phyloP scores from a whole-genome alignment of 495 filamentous ascomycete genomes.

The Jackrogersella multiformis region DNA sequence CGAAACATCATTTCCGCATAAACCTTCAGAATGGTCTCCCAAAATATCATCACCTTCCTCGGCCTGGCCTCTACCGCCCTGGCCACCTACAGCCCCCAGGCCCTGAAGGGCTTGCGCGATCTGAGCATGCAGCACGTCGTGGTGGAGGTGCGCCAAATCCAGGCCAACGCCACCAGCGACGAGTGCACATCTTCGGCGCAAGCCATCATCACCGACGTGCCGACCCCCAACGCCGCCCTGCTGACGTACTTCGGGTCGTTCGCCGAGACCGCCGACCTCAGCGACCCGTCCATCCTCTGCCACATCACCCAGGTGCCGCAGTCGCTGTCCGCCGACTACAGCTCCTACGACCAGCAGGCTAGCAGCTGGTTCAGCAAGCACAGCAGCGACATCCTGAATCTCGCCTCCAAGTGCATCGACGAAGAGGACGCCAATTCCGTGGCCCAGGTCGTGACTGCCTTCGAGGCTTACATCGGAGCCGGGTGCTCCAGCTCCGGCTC shows the following conservation, averaged over 20 bases:
- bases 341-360: slow-evolving; percentile 28
- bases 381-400: slow-evolving; percentile 14
- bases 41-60: slow-evolving; percentile 15
- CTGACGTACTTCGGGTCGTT: slow-evolving; percentile 4
- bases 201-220: slow-evolving; percentile 19
- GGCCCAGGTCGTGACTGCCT: neutral
- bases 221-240: neutral
- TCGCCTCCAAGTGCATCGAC: slow-evolving; percentile 17
- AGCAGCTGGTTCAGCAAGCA: slow-evolving; percentile 33
- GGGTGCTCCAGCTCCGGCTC: neutral
- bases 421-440: neutral
- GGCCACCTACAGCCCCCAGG: slow-evolving; percentile 17
- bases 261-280: slow-evolving; percentile 7
- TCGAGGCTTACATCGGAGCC: neutral
- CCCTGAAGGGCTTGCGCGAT: slow-evolving; percentile 9
- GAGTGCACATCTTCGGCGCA: slow-evolving; percentile 1
- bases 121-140: slow-evolving; percentile 22
- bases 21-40: slow-evolving; percentile 30
- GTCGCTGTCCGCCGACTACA: slow-evolving; percentile 24
- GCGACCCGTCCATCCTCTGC: slow-evolving; percentile 16
- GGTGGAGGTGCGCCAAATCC: slow-evolving; percentile 31
- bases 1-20: neutral
- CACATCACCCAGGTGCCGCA: slow-evolving; percentile 16
- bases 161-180: neutral
- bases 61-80: slow-evolving; percentile 30